Conservation (phyloP, 202 grass and related monocot genomes). For the Setaria italica region DNA sequence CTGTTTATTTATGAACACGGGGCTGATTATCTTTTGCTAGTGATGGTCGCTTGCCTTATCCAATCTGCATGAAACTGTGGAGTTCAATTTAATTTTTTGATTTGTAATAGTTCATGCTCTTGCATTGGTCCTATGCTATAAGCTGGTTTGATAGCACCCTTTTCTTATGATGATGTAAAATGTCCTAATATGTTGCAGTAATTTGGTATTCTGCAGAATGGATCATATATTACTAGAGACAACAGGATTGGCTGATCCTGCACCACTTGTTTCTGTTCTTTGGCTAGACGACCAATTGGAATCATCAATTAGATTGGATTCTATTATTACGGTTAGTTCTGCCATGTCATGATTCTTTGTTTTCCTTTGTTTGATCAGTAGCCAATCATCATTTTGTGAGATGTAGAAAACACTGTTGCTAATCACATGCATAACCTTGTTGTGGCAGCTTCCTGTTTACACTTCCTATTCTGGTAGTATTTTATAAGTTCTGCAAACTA, state of each 20-base stretch:
- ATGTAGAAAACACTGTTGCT: conserved; percentile 35
- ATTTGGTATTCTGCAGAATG: conserved; percentile 64
- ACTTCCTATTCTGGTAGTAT: conserved; percentile 4
- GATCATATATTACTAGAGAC: conserved; percentile 99
- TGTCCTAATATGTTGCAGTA: conserved; percentile 42
- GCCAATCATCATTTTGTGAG: conserved; percentile 1
- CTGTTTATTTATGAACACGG: not conserved
- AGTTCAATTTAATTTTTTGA: conserved; percentile 4
- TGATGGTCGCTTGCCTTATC: conserved; percentile 19
- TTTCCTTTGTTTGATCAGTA: conserved; percentile 12
- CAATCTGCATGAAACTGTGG: not conserved
- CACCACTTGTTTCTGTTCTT: conserved; percentile 87
- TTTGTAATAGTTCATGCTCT: not conserved
- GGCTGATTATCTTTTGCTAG: not conserved
- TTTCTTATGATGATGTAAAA: conserved; percentile 12
- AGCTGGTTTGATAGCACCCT: conserved; percentile 11
- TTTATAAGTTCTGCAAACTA: conserved; percentile 19
- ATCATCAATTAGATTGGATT: conserved; percentile 83
- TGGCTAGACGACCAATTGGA: conserved; percentile 98
- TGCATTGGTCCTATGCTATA: conserved; percentile 25
- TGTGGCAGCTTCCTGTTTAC: conserved; percentile 9
- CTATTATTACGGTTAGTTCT: conserved; percentile 88
- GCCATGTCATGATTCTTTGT: not conserved
- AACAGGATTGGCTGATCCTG: conserved; percentile 88
- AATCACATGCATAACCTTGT: conserved; percentile 12